Evolutionary conservation across 345 rosid genomes (phyloP), one percentile per base, ranked within the genome.

Genomic region (Salix arbutifolia): DNA sequence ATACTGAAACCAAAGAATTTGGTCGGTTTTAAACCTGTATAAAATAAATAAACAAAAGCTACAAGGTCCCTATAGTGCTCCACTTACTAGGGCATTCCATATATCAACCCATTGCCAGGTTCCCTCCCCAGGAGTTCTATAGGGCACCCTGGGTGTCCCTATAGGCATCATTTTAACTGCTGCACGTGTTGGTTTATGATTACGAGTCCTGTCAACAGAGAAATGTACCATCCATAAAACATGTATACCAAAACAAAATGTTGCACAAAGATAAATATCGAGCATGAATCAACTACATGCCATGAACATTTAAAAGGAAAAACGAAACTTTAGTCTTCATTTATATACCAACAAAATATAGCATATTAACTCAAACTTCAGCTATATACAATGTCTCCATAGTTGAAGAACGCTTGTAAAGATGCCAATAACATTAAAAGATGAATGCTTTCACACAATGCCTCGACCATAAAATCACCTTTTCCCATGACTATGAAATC

Each of bases 101-200:
- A 93, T 70, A 85, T 96, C 99, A 79, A 95, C 91, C 94, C 90
- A 89, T 82, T 91, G 96, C 96, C 91, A 86, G 75, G 93, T 87
- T 83, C 92, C 93, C 77, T 90, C 97, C 67, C 91, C 97, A 30
- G 91, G 86, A 37, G 87, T 86, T 83, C 89, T 84, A 74, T 90
- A 90, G 1, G 90, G 92, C 70, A 93, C 93, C 85, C 87, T 84
- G 7, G 99, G 98, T 56, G 90, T 88, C 50, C 96, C 94, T 44
- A 90, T 89, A 7, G 96, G 92, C 97, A 91, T 91, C 98, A 93
- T 93, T 78, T 78, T 84, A 56, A 89, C 78, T 58, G 76, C 83
- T 33, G 92, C 86, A 70, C 86, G 83, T 21, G 82, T 82, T 71
- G 95, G 85, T 79, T 85, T 87, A 79, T 81, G 76, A 73, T 60